These are phyloP conservation scores for Pseudopithomyces maydicus DNA, from an alignment of 2,329 filamentous ascomycete species.

Conservation along the genomic window DNA sequence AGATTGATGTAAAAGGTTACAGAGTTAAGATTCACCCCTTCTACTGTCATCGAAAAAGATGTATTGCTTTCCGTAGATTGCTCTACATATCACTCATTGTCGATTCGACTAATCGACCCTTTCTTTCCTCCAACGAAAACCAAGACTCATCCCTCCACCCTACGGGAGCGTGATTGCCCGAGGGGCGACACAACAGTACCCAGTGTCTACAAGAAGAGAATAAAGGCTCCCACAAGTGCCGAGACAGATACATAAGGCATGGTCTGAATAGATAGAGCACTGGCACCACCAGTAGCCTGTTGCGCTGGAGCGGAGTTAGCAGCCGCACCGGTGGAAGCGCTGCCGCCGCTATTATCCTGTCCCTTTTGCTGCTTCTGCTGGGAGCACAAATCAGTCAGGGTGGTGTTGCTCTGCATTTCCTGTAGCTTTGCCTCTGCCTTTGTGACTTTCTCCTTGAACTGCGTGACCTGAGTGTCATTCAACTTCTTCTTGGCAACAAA, in stretches of 20 bases:
- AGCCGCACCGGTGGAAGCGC: not conserved
- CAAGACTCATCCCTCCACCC: not conserved
- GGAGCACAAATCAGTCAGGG: constrained; percentile 29
- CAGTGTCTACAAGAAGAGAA: constrained; percentile 19
- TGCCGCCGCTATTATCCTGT: constrained; percentile 8
- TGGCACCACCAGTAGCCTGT: constrained; percentile 14
- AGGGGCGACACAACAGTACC: not conserved
- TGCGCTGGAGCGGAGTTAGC: not conserved
- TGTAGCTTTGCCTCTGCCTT: constrained; percentile 29
- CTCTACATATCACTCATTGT: no score
- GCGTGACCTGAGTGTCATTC: constrained; percentile 25
- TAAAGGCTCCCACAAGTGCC: constrained; percentile 19
- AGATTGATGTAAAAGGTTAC: no score
- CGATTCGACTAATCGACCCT: no score
- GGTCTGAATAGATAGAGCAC: constrained; percentile 14
- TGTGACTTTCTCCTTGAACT: constrained; percentile 25
- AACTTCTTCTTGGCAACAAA: constrained; percentile 25
- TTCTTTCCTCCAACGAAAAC: no score
- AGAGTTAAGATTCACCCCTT: no score
- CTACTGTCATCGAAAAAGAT: no score
- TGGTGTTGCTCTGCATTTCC: constrained; percentile 32
- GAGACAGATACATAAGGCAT: constrained; percentile 24
- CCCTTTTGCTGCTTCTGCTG: constrained; percentile 22
- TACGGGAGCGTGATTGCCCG: not conserved
- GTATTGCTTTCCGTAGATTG: no score